Evolutionary conservation across 495 filamentous ascomycete species (phyloP), one percentile per base, ranked within the genome.

Genomic region (Cudoniella acicularis): DNA sequence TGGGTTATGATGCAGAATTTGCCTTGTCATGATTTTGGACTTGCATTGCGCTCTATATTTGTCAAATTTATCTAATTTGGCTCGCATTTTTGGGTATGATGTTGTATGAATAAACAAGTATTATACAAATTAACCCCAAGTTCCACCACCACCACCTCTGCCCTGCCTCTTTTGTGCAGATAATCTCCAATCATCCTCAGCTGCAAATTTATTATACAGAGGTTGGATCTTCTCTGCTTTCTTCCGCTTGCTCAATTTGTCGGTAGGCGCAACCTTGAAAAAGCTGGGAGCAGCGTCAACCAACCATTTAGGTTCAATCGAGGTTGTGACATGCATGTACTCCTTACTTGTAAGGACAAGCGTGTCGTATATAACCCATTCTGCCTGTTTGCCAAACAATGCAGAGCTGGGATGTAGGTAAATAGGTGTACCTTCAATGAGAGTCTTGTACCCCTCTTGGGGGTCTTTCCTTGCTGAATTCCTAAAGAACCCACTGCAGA

Each of bases 221-320:
- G 94, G 94, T 73, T 96, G 89, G 43, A 98, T 98, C 27, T 91
- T 79, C 78, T 98, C 94, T 0, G 90, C 91, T 76, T 90, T 91
- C 81, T 95, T 93, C 63, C 94, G 76, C 77, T 96, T 96, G 24
- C 87, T 91, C 56, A 98, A 74, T 59, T 86, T 82, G 68, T 96
- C 91, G 16, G 87, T 95, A 18, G 90, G 88, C 48, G 94, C 94
- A 9, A 98, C 89, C 79, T 96, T 96, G 82, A 98, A 98, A 81
- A 98, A 98, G 0, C 91, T 96, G 16, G 94, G 94, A 22, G 94
- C 94, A 10, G 92, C 93, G 59, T 96, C 91, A 10, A 97, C 92
- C 24, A 86, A 74, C 83, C 83, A 90, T 60, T 96, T 97, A 1
- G 94, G 93, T 69, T 98, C 94, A 63, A 98, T 97, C 2, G 80